phyloP scores from a whole-genome alignment of 768 basidiomycete species.

The Omphalotus guepiniiformis region DNA sequence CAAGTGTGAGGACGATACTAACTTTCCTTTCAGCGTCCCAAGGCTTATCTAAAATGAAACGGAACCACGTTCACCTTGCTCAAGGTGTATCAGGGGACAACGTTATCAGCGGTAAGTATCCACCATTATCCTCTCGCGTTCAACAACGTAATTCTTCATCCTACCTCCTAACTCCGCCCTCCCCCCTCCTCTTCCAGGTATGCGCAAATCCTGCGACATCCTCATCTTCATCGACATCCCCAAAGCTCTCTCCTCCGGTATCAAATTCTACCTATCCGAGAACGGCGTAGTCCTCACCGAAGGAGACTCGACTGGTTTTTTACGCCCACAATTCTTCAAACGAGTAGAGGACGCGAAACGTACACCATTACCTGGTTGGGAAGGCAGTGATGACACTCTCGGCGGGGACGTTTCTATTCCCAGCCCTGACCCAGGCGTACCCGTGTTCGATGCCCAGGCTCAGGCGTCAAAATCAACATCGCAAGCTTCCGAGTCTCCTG shows the following conservation, averaged over 20 bases:
- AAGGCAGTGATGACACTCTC: no score
- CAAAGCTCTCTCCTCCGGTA: constrained; percentile 62
- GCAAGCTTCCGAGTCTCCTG: no score
- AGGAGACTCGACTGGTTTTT: constrained; percentile 72
- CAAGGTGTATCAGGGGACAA: constrained; percentile 62
- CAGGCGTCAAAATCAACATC: no score
- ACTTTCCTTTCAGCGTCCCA: constrained; percentile 42
- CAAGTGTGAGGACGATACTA: no score
- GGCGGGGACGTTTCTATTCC: no score
- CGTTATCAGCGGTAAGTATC: constrained; percentile 67
- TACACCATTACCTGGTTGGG: no score
- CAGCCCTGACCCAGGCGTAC: no score
- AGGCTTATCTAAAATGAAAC: constrained; percentile 78
- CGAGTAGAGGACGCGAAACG: constrained; percentile 55
- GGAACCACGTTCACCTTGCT: constrained; percentile 93
- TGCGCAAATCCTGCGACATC: constrained; percentile 73
- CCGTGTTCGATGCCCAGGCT: no score
- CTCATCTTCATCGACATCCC: constrained; percentile 79
- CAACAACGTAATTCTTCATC: neutral
- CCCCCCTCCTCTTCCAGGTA: constrained; percentile 47
- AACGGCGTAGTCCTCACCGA: constrained; percentile 90
- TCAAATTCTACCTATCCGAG: constrained; percentile 72
- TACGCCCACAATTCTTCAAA: constrained; percentile 62
- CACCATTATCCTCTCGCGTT: neutral
- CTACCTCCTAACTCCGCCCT: neutral